A percentile compares a stretch with the other conserved stretches of the same genome.
These are phyloP conservation scores for Penicillium vulpinum DNA, from an alignment of 2,329 filamentous ascomycete species.

Conservation along the genomic window DNA sequence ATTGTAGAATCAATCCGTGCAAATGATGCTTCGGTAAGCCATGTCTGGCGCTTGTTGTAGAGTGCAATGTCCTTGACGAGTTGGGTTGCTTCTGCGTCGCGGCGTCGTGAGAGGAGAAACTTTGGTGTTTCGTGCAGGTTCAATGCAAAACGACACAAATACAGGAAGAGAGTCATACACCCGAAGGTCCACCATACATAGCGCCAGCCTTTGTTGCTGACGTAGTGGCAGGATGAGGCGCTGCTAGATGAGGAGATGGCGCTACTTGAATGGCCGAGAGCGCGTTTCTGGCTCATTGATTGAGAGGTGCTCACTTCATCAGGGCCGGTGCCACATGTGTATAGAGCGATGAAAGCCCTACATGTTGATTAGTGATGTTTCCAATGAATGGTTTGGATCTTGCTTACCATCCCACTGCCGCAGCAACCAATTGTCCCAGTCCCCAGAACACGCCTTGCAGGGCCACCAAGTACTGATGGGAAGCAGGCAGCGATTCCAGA, in stretches of 20 bases:
- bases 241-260: slow-evolving; percentile 3
- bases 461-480: slow-evolving; percentile 21
- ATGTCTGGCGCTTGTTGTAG: slow-evolving; percentile 17
- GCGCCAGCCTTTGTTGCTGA: slow-evolving; percentile 25
- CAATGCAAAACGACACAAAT: slow-evolving; percentile 20
- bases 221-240: slow-evolving; percentile 20
- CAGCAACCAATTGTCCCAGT: slow-evolving; percentile 18
- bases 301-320: slow-evolving; percentile 16
- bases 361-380: background rate
- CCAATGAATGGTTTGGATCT: too few relatives aligned
- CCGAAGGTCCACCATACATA: slow-evolving; percentile 27
- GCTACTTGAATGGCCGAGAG: background rate
- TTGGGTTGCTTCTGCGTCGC: slow-evolving; percentile 20
- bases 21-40: slow-evolving; percentile 20
- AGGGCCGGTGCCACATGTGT: slow-evolving; percentile 25
- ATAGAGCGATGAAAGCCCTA: slow-evolving; percentile 23
- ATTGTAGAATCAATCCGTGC: slow-evolving; percentile 20
- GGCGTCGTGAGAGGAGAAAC: slow-evolving; percentile 16
- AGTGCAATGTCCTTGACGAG: slow-evolving; percentile 21
- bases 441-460: slow-evolving; percentile 22
- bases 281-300: slow-evolving; percentile 2
- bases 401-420: slow-evolving; percentile 21
- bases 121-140: slow-evolving; percentile 21
- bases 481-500: slow-evolving; percentile 20
- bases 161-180: slow-evolving; percentile 22